These are phyloP conservation scores for Artomyces pyxidatus DNA, from an alignment of 768 basidiomycete species.

Conservation along the genomic window DNA sequence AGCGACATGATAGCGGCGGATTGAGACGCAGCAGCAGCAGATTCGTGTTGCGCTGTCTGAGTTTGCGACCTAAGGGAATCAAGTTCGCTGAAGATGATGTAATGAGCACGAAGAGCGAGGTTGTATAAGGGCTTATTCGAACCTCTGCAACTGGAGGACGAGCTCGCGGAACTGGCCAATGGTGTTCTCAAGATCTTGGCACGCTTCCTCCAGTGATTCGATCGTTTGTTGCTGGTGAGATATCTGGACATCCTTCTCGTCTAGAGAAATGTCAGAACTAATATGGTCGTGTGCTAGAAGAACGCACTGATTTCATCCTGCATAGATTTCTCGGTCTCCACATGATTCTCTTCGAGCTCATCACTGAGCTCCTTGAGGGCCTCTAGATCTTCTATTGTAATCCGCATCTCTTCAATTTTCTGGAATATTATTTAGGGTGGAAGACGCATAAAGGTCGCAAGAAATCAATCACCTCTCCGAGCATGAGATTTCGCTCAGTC, in stretches of 20 bases:
- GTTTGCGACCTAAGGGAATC: slow-evolving; percentile 78
- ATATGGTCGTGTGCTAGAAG: not conserved
- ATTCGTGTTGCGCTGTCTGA: slow-evolving; percentile 76
- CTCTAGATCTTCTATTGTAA: slow-evolving; percentile 94
- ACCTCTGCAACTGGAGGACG: slow-evolving; percentile 79
- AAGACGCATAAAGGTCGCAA: not conserved
- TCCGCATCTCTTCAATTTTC: slow-evolving; percentile 98
- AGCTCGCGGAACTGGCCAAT: slow-evolving; percentile 91
- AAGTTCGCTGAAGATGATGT: slow-evolving; percentile 53
- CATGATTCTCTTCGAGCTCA: slow-evolving; percentile 93
- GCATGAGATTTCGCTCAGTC: slow-evolving; percentile 87
- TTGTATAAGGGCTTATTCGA: too few species aligned
- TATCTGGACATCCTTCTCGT: slow-evolving; percentile 61
- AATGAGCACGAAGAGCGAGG: too few species aligned
- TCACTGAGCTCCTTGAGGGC: slow-evolving; percentile 93
- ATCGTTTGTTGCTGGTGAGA: slow-evolving; percentile 61
- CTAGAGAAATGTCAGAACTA: slow-evolving; percentile 26
- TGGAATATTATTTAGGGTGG: slow-evolving; percentile 21
- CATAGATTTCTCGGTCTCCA: slow-evolving; percentile 86
- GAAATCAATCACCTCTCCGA: slow-evolving; percentile 61
- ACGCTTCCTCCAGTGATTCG: slow-evolving; percentile 64
- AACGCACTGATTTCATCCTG: slow-evolving; percentile 80
- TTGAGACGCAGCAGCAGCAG: slow-evolving; percentile 76
- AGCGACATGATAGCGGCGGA: slow-evolving; percentile 91
- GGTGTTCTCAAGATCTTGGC: slow-evolving; percentile 81